Percentiles rank a stretch among this genome's conserved stretches.
Conservation (phyloP, 1,284 basidiomycete genomes). For the Stygiomarasmius scandens region DNA sequence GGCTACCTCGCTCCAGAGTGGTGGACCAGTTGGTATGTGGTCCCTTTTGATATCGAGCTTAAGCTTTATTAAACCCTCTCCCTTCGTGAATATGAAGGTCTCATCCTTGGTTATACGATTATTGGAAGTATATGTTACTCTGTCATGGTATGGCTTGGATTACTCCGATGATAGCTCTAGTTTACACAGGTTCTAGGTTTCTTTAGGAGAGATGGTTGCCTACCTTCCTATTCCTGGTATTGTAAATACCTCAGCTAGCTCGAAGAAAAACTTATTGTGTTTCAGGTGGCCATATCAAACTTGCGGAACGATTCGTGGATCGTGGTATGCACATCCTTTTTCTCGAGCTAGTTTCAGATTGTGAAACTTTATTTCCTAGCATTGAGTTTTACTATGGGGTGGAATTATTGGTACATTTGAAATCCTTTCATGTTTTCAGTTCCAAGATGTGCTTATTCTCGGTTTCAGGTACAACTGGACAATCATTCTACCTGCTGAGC, state of each 20-base stretch:
- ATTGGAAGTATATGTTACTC: conserved; percentile 55
- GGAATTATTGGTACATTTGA: conserved; percentile 73
- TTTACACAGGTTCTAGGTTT: too few relatives aligned
- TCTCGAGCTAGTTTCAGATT: conserved; percentile 33
- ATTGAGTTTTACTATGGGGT: conserved; percentile 81
- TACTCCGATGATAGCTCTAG: too few relatives aligned
- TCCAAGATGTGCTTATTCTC: not conserved
- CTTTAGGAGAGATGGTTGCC: conserved; percentile 65
- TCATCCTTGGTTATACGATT: conserved; percentile 62
- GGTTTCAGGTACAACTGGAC: conserved; percentile 59
- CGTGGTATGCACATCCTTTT: conserved; percentile 4
- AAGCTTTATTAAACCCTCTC: not conserved
- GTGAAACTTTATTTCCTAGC: conserved; percentile 82
- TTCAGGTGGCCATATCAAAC: conserved; percentile 73
- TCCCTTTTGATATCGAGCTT: not conserved
- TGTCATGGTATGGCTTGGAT: conserved; percentile 33
- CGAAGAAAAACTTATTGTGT: not conserved
- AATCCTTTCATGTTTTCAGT: too few relatives aligned
- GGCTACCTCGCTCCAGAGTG: conserved; percentile 54
- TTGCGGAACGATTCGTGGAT: conserved; percentile 45
- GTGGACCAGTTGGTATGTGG: conserved; percentile 55
- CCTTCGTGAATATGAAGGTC: conserved; percentile 42
- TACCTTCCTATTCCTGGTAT: conserved; percentile 57
- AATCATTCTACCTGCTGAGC: conserved; percentile 75
- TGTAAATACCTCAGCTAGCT: not conserved